Percentiles rank a stretch among this genome's conserved stretches.
phyloP scores from a whole-genome alignment of 768 basidiomycete species.

The Termitomyces heimii region DNA sequence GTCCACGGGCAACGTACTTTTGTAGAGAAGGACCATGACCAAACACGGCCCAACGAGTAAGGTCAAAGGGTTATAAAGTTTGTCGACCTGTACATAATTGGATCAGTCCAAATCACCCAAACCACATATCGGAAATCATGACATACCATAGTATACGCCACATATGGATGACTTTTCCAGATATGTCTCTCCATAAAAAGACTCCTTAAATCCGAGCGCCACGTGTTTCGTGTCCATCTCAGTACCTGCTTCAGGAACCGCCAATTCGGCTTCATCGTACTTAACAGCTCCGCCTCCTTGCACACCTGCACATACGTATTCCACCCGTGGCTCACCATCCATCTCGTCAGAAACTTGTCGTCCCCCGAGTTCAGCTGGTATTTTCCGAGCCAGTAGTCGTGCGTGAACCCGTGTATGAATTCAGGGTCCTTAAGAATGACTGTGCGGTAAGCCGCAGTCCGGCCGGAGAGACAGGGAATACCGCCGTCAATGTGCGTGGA shows the following conservation, averaged over 20 bases:
- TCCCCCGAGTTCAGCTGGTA: constrained; percentile 94
- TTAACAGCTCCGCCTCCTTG: constrained; percentile 78
- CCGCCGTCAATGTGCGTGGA: constrained; percentile 94
- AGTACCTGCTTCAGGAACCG: constrained; percentile 91
- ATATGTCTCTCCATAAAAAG: constrained; percentile 85
- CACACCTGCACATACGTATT: constrained; percentile 89
- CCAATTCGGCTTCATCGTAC: constrained; percentile 97
- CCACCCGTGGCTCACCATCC: constrained; percentile 97
- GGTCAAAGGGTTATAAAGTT: constrained; percentile 82
- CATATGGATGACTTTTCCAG: constrained; percentile 88
- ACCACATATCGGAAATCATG: constrained; percentile 28
- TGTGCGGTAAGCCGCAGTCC: constrained; percentile 91
- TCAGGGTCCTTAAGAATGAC: constrained; percentile 94
- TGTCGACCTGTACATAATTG: constrained; percentile 62
- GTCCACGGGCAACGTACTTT: constrained; percentile 62
- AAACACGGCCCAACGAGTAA: constrained; percentile 80
- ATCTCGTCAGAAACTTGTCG: constrained; percentile 91
- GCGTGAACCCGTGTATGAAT: constrained; percentile 88
- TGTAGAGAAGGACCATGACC: constrained; percentile 71
- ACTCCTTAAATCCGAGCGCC: constrained; percentile 84
- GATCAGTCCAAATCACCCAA: background rate
- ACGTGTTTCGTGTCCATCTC: constrained; percentile 92
- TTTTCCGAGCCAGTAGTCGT: constrained; percentile 91
- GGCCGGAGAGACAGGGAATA: constrained; percentile 84
- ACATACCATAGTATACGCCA: constrained; percentile 87